phyloP scores from a whole-genome alignment of 1,139 yeast genomes.

The Protomyces pachydermus region DNA sequence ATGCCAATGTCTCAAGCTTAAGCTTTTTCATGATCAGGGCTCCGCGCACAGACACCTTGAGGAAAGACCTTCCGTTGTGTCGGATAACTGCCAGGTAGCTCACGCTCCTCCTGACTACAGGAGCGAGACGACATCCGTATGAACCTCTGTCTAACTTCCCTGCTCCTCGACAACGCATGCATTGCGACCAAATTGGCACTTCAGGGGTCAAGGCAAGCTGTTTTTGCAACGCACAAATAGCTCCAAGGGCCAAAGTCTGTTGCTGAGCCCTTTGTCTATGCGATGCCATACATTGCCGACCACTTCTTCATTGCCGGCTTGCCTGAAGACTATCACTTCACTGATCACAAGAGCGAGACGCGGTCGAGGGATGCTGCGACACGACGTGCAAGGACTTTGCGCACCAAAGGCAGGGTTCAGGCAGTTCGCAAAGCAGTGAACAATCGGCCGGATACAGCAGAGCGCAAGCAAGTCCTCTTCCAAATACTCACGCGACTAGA shows the following conservation, averaged over 20 bases:
- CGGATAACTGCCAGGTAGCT: no score
- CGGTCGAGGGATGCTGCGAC: background rate
- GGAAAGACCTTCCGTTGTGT: no score
- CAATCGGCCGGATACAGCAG: background rate
- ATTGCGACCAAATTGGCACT: no score
- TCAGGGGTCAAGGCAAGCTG: no score
- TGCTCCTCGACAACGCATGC: no score
- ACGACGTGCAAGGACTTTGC: background rate
- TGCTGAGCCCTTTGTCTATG: background rate
- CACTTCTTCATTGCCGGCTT: constrained; percentile 32
- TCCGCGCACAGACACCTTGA: no score
- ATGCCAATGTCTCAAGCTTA: background rate
- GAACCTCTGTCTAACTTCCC: no score
- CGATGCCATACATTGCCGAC: constrained; percentile 27
- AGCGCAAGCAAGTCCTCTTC: background rate
- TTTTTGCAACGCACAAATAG: no score
- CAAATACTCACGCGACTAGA: background rate
- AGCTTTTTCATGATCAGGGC: no score
- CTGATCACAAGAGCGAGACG: background rate
- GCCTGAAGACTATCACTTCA: constrained; percentile 14
- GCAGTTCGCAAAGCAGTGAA: background rate
- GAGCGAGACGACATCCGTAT: no score
- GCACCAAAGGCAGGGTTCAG: background rate
- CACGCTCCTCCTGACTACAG: no score
- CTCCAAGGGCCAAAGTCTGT: no score